These are phyloP conservation scores for Hermanozyma aechmeae DNA, from an alignment of 805 yeast species.

Conservation along the genomic window DNA sequence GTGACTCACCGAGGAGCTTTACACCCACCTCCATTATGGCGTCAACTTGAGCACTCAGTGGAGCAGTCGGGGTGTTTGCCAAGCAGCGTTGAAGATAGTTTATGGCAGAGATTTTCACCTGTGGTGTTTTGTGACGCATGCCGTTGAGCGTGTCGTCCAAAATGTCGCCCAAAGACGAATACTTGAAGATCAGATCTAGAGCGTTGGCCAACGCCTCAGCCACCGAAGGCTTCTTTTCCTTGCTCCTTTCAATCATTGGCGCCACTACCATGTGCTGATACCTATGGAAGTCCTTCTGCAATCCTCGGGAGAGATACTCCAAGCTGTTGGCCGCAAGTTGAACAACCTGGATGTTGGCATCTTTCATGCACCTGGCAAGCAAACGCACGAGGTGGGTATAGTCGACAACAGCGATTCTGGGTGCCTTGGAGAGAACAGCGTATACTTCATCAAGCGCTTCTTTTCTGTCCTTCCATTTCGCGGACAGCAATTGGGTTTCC, in stretches of 20 bases:
- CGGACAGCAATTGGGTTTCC: slow-evolving; percentile 41
- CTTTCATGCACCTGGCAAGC: slow-evolving; percentile 69
- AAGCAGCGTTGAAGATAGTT: slow-evolving; percentile 58
- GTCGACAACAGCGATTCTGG: slow-evolving; percentile 52
- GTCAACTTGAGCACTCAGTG: slow-evolving; percentile 46
- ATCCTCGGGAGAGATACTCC: slow-evolving; percentile 54
- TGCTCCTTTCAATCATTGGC: slow-evolving; percentile 71
- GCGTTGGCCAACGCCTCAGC: slow-evolving; percentile 61
- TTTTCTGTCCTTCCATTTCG: slow-evolving; percentile 89
- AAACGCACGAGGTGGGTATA: slow-evolving; percentile 53
- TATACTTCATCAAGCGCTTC: slow-evolving; percentile 65
- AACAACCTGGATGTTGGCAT: slow-evolving; percentile 84
- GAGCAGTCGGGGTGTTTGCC: slow-evolving; percentile 37
- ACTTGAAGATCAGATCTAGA: slow-evolving; percentile 51
- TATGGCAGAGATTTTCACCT: slow-evolving; percentile 62
- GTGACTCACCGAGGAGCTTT: slow-evolving; percentile 71
- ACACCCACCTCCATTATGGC: slow-evolving; percentile 44
- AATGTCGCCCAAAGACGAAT: slow-evolving; percentile 43
- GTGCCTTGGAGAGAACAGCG: slow-evolving; percentile 40
- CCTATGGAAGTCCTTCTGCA: slow-evolving; percentile 45
- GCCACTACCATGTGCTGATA: slow-evolving; percentile 44
- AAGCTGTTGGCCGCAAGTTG: slow-evolving; percentile 65
- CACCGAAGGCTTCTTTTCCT: slow-evolving; percentile 78
- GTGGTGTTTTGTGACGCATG: slow-evolving; percentile 76
- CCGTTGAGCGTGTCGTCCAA: slow-evolving; percentile 51